Evolutionary conservation across 169 alveolate genomes (phyloP).

Genomic region (Plasmodium ovale): DNA sequence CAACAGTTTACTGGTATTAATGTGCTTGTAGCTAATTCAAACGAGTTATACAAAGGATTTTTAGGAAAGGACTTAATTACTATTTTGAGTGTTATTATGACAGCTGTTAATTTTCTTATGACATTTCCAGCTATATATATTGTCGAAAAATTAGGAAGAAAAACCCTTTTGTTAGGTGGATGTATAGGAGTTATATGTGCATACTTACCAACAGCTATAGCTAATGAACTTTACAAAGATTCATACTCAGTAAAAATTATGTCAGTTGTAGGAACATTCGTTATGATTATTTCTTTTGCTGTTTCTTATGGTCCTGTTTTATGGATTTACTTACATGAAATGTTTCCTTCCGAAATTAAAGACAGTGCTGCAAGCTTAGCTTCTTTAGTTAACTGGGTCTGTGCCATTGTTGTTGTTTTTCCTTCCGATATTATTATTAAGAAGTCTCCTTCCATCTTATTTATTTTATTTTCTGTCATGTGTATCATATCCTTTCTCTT

Average conservation of each 20-base stretch:
- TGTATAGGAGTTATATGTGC: conserved; percentile 74
- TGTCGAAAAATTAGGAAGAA: conserved; percentile 87
- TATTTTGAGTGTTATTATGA: conserved; percentile 78
- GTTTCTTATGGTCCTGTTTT: conserved; percentile 90
- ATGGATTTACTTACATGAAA: conserved; percentile 90
- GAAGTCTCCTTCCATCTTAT: conserved; percentile 77
- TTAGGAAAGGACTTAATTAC: conserved; percentile 79
- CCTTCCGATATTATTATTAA: conserved; percentile 85
- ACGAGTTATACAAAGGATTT: conserved; percentile 82
- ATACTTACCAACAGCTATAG: conserved; percentile 82
- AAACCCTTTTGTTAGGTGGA: conserved; percentile 84
- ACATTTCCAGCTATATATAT: conserved; percentile 82
- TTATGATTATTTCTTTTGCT: conserved; percentile 88
- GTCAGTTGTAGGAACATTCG: conserved; percentile 79
- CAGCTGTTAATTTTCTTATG: conserved; percentile 79
- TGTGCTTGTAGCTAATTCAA: conserved; percentile 87
- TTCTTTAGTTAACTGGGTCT: conserved; percentile 86
- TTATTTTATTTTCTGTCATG: conserved; percentile 81
- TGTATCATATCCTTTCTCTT: conserved; percentile 78
- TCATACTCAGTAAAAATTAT: conserved; percentile 47
- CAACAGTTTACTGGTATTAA: conserved; percentile 91
- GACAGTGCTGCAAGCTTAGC: conserved; percentile 88
- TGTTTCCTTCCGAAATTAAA: conserved; percentile 88
- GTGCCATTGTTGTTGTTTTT: conserved; percentile 84
- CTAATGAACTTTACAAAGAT: conserved; percentile 8